Evolutionary conservation across 805 yeast genomes (phyloP).

Genomic region (Saccharomycopsis sp.): DNA sequence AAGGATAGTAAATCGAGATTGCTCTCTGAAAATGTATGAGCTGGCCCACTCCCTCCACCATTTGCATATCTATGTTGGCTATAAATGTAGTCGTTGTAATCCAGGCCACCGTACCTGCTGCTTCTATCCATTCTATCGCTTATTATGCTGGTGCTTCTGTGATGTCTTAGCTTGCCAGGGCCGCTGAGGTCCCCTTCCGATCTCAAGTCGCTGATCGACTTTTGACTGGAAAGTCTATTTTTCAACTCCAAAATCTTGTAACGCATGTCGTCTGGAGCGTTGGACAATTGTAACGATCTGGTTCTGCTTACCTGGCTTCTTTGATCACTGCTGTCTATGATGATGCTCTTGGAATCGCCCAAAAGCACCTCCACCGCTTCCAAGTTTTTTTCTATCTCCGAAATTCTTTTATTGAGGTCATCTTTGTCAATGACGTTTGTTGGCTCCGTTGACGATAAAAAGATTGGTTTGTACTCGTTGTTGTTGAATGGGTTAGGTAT

Average conservation of each 20-base stretch:
- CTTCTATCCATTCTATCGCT: slow-evolving; percentile 11
- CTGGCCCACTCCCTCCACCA: too few species aligned
- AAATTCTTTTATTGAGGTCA: slow-evolving; percentile 13
- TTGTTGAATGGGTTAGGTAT: slow-evolving; percentile 21
- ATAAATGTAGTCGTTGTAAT: slow-evolving; percentile 6
- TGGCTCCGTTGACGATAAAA: slow-evolving; percentile 16
- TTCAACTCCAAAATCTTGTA: slow-evolving; percentile 13
- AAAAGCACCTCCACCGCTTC: slow-evolving; percentile 18
- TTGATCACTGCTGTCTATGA: slow-evolving; percentile 8
- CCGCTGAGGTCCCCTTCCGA: slow-evolving; percentile 12
- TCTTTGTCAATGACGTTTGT: slow-evolving; percentile 11
- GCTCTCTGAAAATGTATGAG: slow-evolving; percentile 8
- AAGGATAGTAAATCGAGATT: slow-evolving; percentile 13
- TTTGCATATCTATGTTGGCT: not conserved
- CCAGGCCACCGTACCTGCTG: slow-evolving; percentile 5
- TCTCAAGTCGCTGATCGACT: slow-evolving; percentile 13
- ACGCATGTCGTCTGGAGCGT: slow-evolving; percentile 10
- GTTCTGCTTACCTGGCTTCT: not conserved
- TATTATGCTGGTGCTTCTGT: slow-evolving; percentile 14
- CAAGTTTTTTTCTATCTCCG: slow-evolving; percentile 18
- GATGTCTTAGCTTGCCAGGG: slow-evolving; percentile 11
- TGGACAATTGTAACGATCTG: slow-evolving; percentile 1
- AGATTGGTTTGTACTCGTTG: slow-evolving; percentile 20
- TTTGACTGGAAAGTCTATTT: slow-evolving; percentile 15
- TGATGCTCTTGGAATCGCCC: slow-evolving; percentile 15